Evolutionary conservation across 192 early-diverging fungal species (phyloP), one percentile per base, ranked within the genome.

Genomic region (Diversispora eburnea): DNA sequence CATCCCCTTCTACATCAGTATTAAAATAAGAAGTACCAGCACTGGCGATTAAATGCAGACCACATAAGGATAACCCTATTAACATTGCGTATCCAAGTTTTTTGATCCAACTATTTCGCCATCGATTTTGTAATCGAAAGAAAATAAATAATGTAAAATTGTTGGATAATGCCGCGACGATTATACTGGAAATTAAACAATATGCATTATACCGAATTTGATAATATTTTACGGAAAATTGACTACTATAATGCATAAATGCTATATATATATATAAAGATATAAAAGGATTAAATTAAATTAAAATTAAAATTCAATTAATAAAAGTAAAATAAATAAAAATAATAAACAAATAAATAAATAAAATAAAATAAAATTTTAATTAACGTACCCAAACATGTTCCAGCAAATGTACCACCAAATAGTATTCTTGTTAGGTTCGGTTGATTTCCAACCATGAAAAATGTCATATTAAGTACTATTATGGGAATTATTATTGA

Each of bases 131-230:
- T 51, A 86, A 63, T 22, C 76, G 76, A 67, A 84, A 86, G 56
- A 86, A 86, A n/a, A 86, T 79, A 25, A 62, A 75, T 9, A 86
- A 65, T 8, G 83, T 77, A 10, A 75, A 69, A 12, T 79, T 83
- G 3, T 79, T 66, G 5, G 83, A 79, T 8, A 56, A 17, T 51
- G 73, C 69, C n/a, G 79, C 83, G 63, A 86, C 81, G 4, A 79
- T 15, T 9, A 74, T 70, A n/a, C 84, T 76, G 1, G 78, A 79
- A 33, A 74, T 54, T 9, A 84, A 72, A 52, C 64, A 77, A 5
- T 22, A 10, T 8, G 67, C 42, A 12, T 67, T 56, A 19, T 82
- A 82, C 0, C 25, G 54, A 4, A 80, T 17, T 17, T n/a, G 25
- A 48, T 76, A 82, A 56, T 67, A 70, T 25, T 73, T 67, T 39